Evolutionary conservation across 75 land plant genomes (phyloP).

Genomic region (Ceratopteris richardii): DNA sequence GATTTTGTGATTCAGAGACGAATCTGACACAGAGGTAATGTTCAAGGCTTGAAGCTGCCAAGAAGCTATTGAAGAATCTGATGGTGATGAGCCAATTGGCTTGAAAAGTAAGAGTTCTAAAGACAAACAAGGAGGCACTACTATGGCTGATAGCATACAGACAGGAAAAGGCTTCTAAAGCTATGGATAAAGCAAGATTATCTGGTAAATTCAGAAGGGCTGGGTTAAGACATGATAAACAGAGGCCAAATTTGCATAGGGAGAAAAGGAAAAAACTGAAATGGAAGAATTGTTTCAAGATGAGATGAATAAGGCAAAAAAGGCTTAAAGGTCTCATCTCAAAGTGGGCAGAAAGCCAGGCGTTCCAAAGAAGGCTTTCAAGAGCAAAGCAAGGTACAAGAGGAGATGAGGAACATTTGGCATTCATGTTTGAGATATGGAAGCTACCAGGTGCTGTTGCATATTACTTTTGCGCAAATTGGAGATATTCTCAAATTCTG

Average conservation of each 20-base stretch:
- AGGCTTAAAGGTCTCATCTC: slow-evolving; percentile 8
- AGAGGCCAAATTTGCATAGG: slow-evolving; percentile 18
- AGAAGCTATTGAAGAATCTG: slow-evolving; percentile 60
- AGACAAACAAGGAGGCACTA: slow-evolving; percentile 35
- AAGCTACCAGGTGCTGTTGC: too few species aligned
- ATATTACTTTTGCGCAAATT: too few species aligned
- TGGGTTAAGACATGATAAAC: slow-evolving; percentile 9
- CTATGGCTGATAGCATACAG: slow-evolving; percentile 74
- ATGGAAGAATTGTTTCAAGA: slow-evolving; percentile 66
- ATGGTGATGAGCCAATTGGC: slow-evolving; percentile 6
- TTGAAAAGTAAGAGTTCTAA: background rate
- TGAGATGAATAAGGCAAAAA: slow-evolving; percentile 50
- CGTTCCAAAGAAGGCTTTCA: slow-evolving; percentile 68
- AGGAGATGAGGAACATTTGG: too few species aligned
- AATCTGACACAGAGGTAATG: slow-evolving; percentile 81
- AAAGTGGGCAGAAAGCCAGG: slow-evolving; percentile 33
- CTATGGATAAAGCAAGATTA: slow-evolving; percentile 43
- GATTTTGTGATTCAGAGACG: slow-evolving; percentile 40
- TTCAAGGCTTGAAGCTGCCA: slow-evolving; percentile 78
- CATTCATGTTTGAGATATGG: too few species aligned
- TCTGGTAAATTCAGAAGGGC: slow-evolving; percentile 42
- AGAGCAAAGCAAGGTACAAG: slow-evolving; percentile 78
- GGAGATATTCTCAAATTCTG: too few species aligned
- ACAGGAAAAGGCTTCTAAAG: slow-evolving; percentile 78
- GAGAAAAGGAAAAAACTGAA: slow-evolving; percentile 55